Conservation (phyloP, 805 yeast species). For the Torulaspora gathmanii region DNA sequence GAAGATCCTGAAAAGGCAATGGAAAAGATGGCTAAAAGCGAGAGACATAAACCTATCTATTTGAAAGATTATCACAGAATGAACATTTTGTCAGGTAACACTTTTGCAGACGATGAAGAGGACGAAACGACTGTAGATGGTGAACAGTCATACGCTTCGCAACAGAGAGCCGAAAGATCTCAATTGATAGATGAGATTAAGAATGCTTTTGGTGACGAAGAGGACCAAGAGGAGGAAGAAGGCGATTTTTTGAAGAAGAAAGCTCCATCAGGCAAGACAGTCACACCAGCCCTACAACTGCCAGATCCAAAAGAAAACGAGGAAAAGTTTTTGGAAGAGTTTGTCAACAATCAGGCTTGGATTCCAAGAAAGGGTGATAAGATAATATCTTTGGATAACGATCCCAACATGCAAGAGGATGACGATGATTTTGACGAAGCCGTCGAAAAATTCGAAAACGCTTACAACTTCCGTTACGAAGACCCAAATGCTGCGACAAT, state of each 20-base stretch:
- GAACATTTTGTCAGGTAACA: conserved; percentile 66
- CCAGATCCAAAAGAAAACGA: conserved; percentile 68
- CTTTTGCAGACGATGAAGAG: conserved; percentile 50
- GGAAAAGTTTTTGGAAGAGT: conserved; percentile 67
- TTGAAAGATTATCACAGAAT: conserved; percentile 90
- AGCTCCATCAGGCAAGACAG: conserved; percentile 35
- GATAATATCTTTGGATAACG: conserved; percentile 46
- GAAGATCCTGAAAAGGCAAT: conserved; percentile 52
- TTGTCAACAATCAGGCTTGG: conserved; percentile 81
- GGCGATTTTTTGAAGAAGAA: conserved; percentile 59
- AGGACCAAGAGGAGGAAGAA: conserved; percentile 42
- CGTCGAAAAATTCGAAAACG: conserved; percentile 84
- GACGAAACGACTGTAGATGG: conserved; percentile 41
- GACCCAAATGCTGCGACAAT: conserved; percentile 88
- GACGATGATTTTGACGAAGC: conserved; percentile 90
- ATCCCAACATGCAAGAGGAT: conserved; percentile 48
- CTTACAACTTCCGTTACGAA: conserved; percentile 92
- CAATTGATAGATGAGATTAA: conserved; percentile 76
- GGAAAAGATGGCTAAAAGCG: conserved; percentile 25
- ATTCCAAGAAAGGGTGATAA: conserved; percentile 66
- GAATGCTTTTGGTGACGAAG: conserved; percentile 51
- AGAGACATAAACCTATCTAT: conserved; percentile 68
- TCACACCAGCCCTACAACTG: conserved; percentile 31
- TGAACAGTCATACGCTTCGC: conserved; percentile 62
- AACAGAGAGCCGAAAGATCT: conserved; percentile 69